phyloP scores from a whole-genome alignment of 2,329 filamentous ascomycete genomes.

The Hypomyces perniciosus region DNA sequence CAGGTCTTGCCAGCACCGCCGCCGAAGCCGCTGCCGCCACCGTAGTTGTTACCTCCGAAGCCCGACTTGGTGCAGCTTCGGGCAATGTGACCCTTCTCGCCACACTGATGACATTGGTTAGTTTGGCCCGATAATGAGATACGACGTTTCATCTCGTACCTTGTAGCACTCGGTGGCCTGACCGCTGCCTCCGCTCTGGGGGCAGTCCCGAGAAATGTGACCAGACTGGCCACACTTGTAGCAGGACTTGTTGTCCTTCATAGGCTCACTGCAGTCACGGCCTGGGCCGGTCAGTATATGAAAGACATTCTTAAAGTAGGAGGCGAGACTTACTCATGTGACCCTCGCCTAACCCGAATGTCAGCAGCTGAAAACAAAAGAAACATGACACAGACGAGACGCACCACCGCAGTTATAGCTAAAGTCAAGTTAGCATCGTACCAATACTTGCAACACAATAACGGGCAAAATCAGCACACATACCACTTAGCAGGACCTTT shows the following conservation, averaged over 20 bases:
- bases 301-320: background rate
- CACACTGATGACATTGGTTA: conserved; percentile 53
- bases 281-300: conserved; percentile 38
- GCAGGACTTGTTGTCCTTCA: conserved; percentile 78
- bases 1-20: conserved; percentile 71
- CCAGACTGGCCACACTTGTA: conserved; percentile 76
- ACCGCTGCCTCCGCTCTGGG: conserved; percentile 43
- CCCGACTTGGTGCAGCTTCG: conserved; percentile 74
- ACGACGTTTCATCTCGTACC: conserved; percentile 28
- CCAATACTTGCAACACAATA: background rate
- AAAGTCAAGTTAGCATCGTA: conserved; percentile 18
- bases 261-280: conserved; percentile 84
- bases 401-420: conserved; percentile 79
- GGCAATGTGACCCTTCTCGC: conserved; percentile 92
- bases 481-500: conserved; percentile 78
- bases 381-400: conserved; percentile 24
- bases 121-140: background rate
- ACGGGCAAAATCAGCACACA: conserved; percentile 24
- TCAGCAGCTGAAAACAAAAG: conserved; percentile 17
- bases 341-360: conserved; percentile 47
- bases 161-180: conserved; percentile 83
- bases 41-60: conserved; percentile 38
- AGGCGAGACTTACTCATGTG: conserved; percentile 64
- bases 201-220: conserved; percentile 89
- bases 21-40: conserved; percentile 40